These are phyloP conservation scores for Phallus indusiatus DNA, from an alignment of 768 basidiomycete species.

Conservation along the genomic window DNA sequence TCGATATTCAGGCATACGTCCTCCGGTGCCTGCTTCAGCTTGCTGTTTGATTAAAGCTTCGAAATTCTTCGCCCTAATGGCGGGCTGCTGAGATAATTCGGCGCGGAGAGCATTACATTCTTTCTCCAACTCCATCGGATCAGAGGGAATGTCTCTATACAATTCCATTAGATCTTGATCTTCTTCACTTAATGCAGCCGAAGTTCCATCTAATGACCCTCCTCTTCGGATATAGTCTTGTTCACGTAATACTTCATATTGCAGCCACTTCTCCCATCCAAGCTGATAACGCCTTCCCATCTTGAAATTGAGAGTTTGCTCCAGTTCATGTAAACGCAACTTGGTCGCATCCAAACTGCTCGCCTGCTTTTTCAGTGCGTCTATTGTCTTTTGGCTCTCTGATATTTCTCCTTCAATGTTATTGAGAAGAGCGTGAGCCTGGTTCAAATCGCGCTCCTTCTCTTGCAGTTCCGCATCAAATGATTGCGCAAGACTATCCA, in stretches of 20 bases:
- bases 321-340: conserved; percentile 47
- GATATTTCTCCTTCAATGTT: conserved; percentile 88
- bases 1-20: conserved; percentile 82
- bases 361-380: conserved; percentile 58
- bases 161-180: conserved; percentile 45
- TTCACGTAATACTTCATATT: conserved; percentile 76
- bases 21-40: conserved; percentile 84
- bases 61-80: conserved; percentile 63
- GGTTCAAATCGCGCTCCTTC: conserved; percentile 84
- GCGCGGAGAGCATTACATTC: conserved; percentile 54
- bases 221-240: conserved; percentile 33
- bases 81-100: conserved; percentile 56
- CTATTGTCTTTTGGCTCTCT: conserved; percentile 70
- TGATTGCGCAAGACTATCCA: conserved; percentile 79
- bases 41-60: conserved; percentile 72
- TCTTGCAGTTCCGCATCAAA: conserved; percentile 89
- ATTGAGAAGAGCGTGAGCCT: conserved; percentile 76
- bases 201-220: conserved; percentile 37
- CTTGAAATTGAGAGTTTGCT: conserved; percentile 56
- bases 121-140: conserved; percentile 41
- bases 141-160: conserved; percentile 46
- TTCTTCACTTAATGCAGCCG: background rate
- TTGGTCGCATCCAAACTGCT: conserved; percentile 56
- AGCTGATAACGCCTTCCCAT: conserved; percentile 76
- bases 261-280: conserved; percentile 92